Evolutionary conservation across 2,329 filamentous ascomycete genomes (phyloP).

Genomic region (Diaporthe vexans): DNA sequence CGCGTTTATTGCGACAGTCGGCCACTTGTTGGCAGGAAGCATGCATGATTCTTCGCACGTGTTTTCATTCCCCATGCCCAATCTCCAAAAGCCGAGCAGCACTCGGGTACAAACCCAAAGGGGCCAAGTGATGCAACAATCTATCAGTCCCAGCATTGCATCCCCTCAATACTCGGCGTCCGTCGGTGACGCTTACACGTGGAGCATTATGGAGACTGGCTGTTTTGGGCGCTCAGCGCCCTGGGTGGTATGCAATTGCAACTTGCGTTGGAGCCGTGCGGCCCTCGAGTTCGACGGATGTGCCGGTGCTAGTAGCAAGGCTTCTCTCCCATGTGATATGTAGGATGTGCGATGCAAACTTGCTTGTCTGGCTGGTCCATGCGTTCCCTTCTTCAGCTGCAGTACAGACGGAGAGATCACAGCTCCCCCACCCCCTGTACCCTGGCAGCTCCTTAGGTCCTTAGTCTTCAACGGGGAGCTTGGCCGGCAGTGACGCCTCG

Average conservation of each 20-base stretch:
- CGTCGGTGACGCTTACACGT: neutral
- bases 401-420: neutral
- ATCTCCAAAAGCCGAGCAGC: no score
- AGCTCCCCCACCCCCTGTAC: constrained; percentile 12
- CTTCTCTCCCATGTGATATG: no score
- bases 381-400: neutral
- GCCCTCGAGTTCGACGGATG: no score
- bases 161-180: no score
- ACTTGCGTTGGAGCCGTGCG: neutral
- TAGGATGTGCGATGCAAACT: neutral
- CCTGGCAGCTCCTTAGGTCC: neutral
- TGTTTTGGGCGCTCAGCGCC: neutral
- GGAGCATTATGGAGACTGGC: no score
- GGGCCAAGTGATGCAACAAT: no score
- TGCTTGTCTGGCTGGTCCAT: neutral
- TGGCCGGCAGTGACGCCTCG: constrained; percentile 33
- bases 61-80: no score
- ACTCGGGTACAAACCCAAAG: no score
- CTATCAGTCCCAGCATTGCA: no score
- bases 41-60: no score
- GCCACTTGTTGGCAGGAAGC: no score
- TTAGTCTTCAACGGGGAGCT: constrained; percentile 32
- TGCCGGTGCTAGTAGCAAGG: neutral
- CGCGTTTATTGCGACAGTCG: no score
- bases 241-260: neutral